Conservation (phyloP, 148 eudicot genomes). For the Rhododendron williamsianum region DNA sequence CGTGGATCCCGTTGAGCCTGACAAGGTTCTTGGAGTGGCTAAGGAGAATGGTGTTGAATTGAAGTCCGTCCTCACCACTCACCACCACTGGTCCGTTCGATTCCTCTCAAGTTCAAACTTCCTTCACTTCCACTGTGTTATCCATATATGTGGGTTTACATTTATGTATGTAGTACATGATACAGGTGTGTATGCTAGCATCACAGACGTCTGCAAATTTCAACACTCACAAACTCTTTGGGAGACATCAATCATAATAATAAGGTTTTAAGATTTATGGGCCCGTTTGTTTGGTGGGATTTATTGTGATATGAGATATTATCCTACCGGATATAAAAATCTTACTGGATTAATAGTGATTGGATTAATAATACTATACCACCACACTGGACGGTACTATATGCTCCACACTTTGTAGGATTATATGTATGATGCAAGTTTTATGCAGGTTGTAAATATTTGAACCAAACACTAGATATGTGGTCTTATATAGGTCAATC, state of each 20-base stretch:
- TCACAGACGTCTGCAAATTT: background rate
- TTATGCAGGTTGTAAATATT: too few relatives aligned
- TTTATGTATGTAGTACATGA: background rate
- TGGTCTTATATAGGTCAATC: background rate
- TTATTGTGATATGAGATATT: background rate
- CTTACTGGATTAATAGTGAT: background rate
- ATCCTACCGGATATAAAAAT: background rate
- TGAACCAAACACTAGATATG: background rate
- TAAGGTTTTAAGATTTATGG: background rate
- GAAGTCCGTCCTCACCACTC: slow-evolving; percentile 81
- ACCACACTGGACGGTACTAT: too few relatives aligned
- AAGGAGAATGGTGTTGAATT: slow-evolving; percentile 47
- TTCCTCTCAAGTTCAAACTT: too few relatives aligned
- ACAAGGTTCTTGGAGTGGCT: slow-evolving; percentile 66
- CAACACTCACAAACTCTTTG: background rate
- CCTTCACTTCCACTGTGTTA: background rate
- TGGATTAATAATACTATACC: too few relatives aligned
- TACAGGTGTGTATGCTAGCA: background rate
- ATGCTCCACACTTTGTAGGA: background rate
- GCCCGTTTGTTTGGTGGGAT: background rate
- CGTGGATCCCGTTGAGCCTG: slow-evolving; percentile 94
- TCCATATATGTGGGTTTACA: background rate
- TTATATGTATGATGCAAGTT: background rate
- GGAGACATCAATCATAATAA: background rate
- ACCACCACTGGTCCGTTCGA: slow-evolving; percentile 73